Percentiles rank a stretch among this genome's conserved stretches.
Conservation (phyloP, 352 stramenopile species). For the Phytophthora pluvialis region DNA sequence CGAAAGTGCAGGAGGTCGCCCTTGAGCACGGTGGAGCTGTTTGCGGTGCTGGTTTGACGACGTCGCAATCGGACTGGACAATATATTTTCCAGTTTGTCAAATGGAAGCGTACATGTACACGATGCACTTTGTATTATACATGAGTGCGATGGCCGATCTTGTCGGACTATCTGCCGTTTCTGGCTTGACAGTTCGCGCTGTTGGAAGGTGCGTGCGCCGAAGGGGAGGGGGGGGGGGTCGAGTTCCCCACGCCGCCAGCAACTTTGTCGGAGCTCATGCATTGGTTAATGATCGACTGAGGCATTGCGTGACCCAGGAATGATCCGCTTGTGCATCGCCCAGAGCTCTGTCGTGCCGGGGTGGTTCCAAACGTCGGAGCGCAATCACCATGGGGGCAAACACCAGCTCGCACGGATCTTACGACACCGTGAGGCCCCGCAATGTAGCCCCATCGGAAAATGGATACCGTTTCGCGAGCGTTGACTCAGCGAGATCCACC, state of each 20-base stretch:
- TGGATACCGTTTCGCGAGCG: conserved; percentile 20
- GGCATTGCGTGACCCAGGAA: too few species aligned
- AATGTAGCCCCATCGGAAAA: conserved; percentile 15
- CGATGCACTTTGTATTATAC: not conserved
- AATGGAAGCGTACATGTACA: not conserved
- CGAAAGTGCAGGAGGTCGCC: too few species aligned
- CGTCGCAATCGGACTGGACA: not conserved
- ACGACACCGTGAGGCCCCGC: conserved; percentile 2
- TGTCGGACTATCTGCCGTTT: conserved; percentile 2
- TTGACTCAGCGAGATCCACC: conserved; percentile 16
- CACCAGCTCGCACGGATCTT: conserved; percentile 7
- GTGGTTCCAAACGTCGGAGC: not conserved
- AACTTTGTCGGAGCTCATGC: too few species aligned
- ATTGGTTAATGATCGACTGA: too few species aligned
- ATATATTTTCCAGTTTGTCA: not conserved
- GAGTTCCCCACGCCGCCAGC: too few species aligned
- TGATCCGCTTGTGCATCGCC: too few species aligned
- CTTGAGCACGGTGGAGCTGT: not conserved
- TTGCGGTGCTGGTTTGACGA: not conserved
- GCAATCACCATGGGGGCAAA: conserved; percentile 3
- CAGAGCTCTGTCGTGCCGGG: too few species aligned
- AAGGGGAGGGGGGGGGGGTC: too few species aligned
- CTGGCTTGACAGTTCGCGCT: not conserved
- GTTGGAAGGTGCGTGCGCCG: not conserved
- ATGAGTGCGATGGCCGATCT: not conserved